Evolutionary conservation across 2,329 filamentous ascomycete species (phyloP).

Genomic region (Beauveria brongniartii): DNA sequence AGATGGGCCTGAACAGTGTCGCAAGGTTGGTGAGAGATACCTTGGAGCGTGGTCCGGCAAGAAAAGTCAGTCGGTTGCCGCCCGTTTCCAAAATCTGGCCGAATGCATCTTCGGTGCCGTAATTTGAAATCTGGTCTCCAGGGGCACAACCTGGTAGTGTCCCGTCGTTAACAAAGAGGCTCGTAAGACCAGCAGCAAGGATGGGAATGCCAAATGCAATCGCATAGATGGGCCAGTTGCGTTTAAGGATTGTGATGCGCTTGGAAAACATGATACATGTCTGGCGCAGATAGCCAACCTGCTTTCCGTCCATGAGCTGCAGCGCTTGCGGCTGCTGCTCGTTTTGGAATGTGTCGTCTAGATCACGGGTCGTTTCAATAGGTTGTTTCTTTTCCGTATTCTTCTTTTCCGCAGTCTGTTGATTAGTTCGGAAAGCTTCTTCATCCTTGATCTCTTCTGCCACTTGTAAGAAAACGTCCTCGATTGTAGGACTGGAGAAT

Average conservation of each 20-base stretch:
- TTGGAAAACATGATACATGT: constrained; percentile 69
- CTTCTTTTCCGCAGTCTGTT: constrained; percentile 18
- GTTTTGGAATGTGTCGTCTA: constrained; percentile 16
- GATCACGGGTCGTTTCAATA: constrained; percentile 15
- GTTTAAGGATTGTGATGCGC: constrained; percentile 65
- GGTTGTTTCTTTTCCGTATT: constrained; percentile 17
- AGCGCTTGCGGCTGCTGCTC: constrained; percentile 29
- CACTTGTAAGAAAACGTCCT: constrained; percentile 83
- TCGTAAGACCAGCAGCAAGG: constrained; percentile 69
- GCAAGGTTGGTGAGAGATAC: constrained; percentile 25
- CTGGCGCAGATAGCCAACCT: constrained; percentile 63
- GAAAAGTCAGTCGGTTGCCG: constrained; percentile 16
- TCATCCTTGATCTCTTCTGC: constrained; percentile 68
- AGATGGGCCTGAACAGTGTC: constrained; percentile 33
- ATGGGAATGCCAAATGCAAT: constrained; percentile 72
- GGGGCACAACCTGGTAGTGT: constrained; percentile 44
- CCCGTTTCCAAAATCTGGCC: constrained; percentile 24
- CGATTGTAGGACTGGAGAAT: constrained; percentile 81
- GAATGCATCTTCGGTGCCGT: constrained; percentile 29
- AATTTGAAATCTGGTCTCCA: constrained; percentile 35
- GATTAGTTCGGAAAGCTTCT: constrained; percentile 21
- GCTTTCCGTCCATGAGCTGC: constrained; percentile 58
- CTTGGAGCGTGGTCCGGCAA: constrained; percentile 28
- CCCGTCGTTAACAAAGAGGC: constrained; percentile 61
- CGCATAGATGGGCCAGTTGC: constrained; percentile 69